These are phyloP conservation scores for Clohesyomyces aquaticus DNA, from an alignment of 495 filamentous ascomycete genomes.

Conservation along the genomic window DNA sequence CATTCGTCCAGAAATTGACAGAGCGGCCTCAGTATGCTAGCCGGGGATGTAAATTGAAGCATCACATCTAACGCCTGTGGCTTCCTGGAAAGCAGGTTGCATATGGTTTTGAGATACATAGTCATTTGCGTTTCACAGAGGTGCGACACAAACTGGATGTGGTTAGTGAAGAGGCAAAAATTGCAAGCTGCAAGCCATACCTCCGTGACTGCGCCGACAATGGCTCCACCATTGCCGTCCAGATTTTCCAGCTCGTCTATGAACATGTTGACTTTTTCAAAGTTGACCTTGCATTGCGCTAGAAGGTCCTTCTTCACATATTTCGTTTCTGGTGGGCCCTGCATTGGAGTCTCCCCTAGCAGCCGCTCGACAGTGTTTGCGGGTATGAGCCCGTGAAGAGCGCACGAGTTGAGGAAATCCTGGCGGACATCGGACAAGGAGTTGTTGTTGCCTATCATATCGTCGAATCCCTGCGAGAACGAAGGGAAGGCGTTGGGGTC, in stretches of 20 bases:
- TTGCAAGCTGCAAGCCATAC: conserved; percentile 48
- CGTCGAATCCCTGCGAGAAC: conserved; percentile 78
- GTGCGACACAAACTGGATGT: conserved; percentile 67
- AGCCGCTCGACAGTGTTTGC: conserved; percentile 77
- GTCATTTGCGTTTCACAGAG: conserved; percentile 86
- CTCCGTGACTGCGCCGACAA: conserved; percentile 79
- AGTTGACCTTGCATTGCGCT: conserved; percentile 70
- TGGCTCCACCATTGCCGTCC: conserved; percentile 92
- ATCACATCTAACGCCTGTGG: conserved; percentile 81
- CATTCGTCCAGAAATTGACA: conserved; percentile 86
- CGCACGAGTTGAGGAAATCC: conserved; percentile 92
- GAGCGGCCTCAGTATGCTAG: conserved; percentile 76
- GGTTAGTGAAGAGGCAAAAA: conserved; percentile 6
- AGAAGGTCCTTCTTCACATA: conserved; percentile 79
- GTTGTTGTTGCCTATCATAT: conserved; percentile 66
- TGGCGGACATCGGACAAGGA: conserved; percentile 82
- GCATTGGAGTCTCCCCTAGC: conserved; percentile 83
- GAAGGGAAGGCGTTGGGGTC: conserved; percentile 81
- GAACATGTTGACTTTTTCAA: conserved; percentile 71
- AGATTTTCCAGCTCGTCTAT: conserved; percentile 84
- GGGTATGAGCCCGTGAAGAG: conserved; percentile 78
- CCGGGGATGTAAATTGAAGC: conserved; percentile 78
- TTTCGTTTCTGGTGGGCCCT: conserved; percentile 72
- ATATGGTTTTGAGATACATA: conserved; percentile 84
- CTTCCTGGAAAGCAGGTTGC: conserved; percentile 76